A percentile compares a stretch with the other conserved stretches of the same genome.
Conservation (phyloP, 306 rosid genomes). For the Trifolium subterraneum region DNA sequence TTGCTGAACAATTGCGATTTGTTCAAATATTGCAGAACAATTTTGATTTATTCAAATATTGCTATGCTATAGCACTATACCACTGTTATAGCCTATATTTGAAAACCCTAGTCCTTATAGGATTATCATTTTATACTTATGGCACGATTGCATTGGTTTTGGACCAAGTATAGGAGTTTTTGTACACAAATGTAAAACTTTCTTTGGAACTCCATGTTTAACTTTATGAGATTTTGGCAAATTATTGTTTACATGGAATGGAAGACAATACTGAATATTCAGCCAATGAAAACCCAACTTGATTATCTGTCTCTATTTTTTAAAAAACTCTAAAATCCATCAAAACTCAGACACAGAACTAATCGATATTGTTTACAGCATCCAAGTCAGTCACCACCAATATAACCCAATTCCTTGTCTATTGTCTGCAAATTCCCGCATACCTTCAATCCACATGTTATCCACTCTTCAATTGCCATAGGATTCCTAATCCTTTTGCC, state of each 20-base stretch:
- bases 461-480: no score
- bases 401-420: background rate
- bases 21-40: no score
- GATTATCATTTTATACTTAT: no score
- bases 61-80: no score
- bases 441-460: no score
- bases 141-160: background rate
- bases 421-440: background rate
- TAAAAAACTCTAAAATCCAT: background rate
- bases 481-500: background rate
- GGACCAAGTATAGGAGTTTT: background rate
- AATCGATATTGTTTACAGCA: background rate
- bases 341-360: background rate
- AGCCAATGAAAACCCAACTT: background rate
- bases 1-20: background rate
- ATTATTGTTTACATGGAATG: background rate
- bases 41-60: no score
- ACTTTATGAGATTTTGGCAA: background rate
- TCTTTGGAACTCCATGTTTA: background rate
- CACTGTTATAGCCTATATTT: no score
- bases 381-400: conserved; percentile 7
- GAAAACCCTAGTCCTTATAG: background rate
- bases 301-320: background rate
- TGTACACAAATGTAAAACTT: background rate
- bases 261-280: conserved; percentile 6